Percentiles rank a stretch among this genome's conserved stretches.
Evolutionary conservation across 331 rosid species (phyloP).

Genomic region (Pyrus hybrid): DNA sequence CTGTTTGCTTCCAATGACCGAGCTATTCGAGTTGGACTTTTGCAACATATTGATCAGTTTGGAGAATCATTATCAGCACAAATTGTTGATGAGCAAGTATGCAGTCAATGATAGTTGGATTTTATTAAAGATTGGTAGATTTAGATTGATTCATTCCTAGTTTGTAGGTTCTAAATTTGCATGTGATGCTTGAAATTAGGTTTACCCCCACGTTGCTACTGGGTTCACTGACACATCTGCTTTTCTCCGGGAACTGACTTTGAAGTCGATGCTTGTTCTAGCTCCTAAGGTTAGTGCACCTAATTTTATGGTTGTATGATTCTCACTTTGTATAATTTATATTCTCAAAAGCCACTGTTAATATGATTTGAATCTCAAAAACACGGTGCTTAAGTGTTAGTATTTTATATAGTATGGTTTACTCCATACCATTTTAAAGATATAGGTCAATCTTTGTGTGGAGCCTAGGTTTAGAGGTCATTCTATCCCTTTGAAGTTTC

Average conservation of each 20-base stretch:
- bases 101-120: conserved; percentile 10
- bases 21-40: conserved; percentile 71
- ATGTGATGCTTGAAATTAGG: conserved; percentile 39
- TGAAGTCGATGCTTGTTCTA: conserved; percentile 80
- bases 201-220: conserved; percentile 82
- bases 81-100: conserved; percentile 79
- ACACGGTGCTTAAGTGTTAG: background rate
- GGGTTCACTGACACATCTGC: conserved; percentile 93
- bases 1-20: conserved; percentile 90
- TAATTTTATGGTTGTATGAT: background rate
- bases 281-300: conserved; percentile 63
- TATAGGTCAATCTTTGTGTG: background rate
- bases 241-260: conserved; percentile 86
- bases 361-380: background rate
- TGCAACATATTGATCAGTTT: conserved; percentile 85
- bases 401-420: background rate
- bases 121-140: background rate
- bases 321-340: background rate
- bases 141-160: background rate
- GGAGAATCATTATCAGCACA: conserved; percentile 84
- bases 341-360: background rate
- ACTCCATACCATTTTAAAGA: background rate
- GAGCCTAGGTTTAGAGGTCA: background rate
- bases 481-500: background rate
- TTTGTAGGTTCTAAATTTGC: conserved; percentile 15